Conservation (phyloP, 2,329 filamentous ascomycete genomes). For the Pestalotiopsis sp. region DNA sequence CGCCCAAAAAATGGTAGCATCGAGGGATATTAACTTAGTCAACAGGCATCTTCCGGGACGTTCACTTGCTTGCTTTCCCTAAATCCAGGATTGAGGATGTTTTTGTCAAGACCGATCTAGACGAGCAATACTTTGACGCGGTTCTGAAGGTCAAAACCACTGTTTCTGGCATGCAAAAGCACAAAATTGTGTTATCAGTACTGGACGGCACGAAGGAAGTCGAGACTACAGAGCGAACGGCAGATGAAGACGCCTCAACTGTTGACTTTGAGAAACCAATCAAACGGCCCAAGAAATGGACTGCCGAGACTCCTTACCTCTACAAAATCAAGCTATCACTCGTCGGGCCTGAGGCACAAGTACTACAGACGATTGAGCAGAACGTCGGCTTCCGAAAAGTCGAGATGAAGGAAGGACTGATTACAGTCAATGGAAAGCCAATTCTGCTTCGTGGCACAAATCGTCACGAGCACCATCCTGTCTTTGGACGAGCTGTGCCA, state of each 20-base stretch:
- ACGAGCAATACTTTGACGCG: slow-evolving; percentile 51
- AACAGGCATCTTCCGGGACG: slow-evolving; percentile 65
- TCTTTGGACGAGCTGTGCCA: slow-evolving; percentile 63
- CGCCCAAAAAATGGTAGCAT: no score
- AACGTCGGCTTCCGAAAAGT: slow-evolving; percentile 65
- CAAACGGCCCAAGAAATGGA: slow-evolving; percentile 64
- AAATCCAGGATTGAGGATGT: slow-evolving; percentile 56
- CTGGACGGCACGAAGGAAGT: slow-evolving; percentile 9
- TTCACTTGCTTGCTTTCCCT: slow-evolving; percentile 61
- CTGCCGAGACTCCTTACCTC: slow-evolving; percentile 65
- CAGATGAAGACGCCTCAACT: not conserved
- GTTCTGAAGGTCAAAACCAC: slow-evolving; percentile 47
- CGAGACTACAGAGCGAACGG: not conserved
- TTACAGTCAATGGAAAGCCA: slow-evolving; percentile 63
- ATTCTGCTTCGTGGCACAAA: slow-evolving; percentile 67
- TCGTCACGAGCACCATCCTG: slow-evolving; percentile 70
- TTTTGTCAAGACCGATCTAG: slow-evolving; percentile 56
- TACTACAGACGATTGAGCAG: slow-evolving; percentile 47
- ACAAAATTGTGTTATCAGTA: slow-evolving; percentile 5
- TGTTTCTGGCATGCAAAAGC: slow-evolving; percentile 6
- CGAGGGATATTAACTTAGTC: not conserved
- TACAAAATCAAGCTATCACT: slow-evolving; percentile 55
- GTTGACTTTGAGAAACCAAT: slow-evolving; percentile 40
- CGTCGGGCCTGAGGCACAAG: slow-evolving; percentile 15
- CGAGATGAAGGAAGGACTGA: slow-evolving; percentile 60